These are phyloP conservation scores for Suhomyces anneliseae DNA, from an alignment of 1,139 yeast genomes.

Conservation along the genomic window DNA sequence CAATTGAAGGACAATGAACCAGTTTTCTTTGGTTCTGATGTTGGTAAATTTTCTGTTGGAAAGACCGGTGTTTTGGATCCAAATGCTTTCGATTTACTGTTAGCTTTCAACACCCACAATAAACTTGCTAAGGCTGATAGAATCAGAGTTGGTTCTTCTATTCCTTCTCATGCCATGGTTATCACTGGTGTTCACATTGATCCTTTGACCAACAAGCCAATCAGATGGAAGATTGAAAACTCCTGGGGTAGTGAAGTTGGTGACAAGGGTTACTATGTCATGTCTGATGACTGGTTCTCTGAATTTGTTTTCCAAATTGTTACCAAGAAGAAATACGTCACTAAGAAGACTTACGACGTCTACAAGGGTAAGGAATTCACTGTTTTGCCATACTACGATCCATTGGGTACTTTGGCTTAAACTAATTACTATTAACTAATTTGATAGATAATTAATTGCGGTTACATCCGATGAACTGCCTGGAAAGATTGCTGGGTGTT, in stretches of 20 bases:
- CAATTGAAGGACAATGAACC: conserved; percentile 72
- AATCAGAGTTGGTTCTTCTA: conserved; percentile 54
- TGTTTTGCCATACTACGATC: conserved; percentile 76
- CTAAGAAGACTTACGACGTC: conserved; percentile 43
- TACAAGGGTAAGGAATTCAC: conserved; percentile 54
- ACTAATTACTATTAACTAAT: neutral
- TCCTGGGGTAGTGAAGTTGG: conserved; percentile 84
- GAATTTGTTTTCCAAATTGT: conserved; percentile 85
- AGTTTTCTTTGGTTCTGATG: conserved; percentile 83
- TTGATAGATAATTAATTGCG: neutral
- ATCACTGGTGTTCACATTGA: conserved; percentile 69
- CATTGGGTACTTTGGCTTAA: conserved; percentile 79
- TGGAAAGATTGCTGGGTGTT: too few species aligned
- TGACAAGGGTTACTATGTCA: conserved; percentile 69
- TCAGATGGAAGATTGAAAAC: conserved; percentile 81
- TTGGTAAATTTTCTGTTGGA: conserved; percentile 68
- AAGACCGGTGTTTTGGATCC: conserved; percentile 68
- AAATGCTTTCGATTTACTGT: conserved; percentile 62
- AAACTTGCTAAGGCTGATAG: conserved; percentile 50
- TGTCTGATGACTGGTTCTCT: conserved; percentile 82
- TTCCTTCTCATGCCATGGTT: conserved; percentile 88
- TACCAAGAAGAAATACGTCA: conserved; percentile 54
- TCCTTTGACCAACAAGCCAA: conserved; percentile 44
- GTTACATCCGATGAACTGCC: too few species aligned
- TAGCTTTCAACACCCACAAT: conserved; percentile 61